A percentile compares a stretch with the other conserved stretches of the same genome.
Conservation (phyloP, 2,329 filamentous ascomycete species). For the Aspergillus brasiliensis region DNA sequence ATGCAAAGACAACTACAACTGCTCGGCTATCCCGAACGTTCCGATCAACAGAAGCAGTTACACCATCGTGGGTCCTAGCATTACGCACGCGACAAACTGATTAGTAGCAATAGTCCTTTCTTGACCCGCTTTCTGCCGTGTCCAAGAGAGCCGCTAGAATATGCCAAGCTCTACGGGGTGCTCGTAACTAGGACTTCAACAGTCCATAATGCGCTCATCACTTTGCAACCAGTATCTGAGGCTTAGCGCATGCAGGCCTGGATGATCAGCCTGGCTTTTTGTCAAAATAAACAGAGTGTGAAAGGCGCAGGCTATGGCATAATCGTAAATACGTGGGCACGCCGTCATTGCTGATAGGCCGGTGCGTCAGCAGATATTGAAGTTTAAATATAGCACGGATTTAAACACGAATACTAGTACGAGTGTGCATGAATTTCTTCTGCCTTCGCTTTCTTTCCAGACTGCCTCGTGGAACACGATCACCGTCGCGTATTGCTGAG, state of each 20-base stretch:
- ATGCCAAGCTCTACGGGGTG: background rate
- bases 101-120: background rate
- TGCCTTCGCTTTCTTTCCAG: background rate
- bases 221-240: background rate
- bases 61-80: background rate
- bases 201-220: background rate
- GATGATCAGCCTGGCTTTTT: background rate
- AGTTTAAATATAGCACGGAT: constrained; percentile 11
- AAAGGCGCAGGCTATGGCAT: background rate
- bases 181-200: background rate
- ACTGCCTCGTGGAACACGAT: constrained; percentile 14
- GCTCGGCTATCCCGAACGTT: background rate
- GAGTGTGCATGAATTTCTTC: background rate
- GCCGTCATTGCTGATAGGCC: constrained; percentile 8
- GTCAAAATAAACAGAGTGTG: background rate
- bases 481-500: constrained; percentile 4
- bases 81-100: background rate
- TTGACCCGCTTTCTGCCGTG: background rate
- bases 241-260: constrained; percentile 2
- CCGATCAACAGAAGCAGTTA: background rate
- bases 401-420: constrained; percentile 2
- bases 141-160: background rate
- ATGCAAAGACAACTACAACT: constrained; percentile 4
- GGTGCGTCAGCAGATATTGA: constrained; percentile 11
- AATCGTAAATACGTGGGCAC: background rate